Evolutionary conservation across 345 rosid species (phyloP).

Genomic region (Populus ilicifolia): DNA sequence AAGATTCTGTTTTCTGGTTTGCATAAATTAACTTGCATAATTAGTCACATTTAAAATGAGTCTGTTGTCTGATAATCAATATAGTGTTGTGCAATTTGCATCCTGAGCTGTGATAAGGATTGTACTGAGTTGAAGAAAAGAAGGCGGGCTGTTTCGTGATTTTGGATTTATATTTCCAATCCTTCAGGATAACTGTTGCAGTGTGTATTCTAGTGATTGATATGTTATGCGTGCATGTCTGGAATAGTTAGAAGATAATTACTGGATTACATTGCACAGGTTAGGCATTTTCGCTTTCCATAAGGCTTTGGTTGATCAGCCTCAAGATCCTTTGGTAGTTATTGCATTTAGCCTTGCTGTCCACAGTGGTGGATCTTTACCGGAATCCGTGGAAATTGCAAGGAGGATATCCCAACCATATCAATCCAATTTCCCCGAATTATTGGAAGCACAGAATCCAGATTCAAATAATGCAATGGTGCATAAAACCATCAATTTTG

Average conservation of each 20-base stretch:
- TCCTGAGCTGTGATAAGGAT: no score
- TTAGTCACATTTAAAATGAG: no score
- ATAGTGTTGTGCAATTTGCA: no score
- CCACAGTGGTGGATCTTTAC: slow-evolving; percentile 61
- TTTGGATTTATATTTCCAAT: no score
- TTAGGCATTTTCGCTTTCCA: slow-evolving; percentile 69
- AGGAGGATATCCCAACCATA: slow-evolving; percentile 42
- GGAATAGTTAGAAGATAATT: neutral
- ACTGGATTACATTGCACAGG: slow-evolving; percentile 33
- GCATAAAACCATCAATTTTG: slow-evolving; percentile 56
- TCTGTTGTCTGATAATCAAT: no score
- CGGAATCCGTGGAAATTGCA: slow-evolving; percentile 59
- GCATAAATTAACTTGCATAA: no score
- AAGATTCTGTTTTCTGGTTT: no score
- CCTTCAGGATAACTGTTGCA: no score
- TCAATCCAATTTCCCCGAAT: slow-evolving; percentile 43
- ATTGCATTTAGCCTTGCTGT: slow-evolving; percentile 72
- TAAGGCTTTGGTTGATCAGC: slow-evolving; percentile 54
- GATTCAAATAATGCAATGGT: slow-evolving; percentile 23
- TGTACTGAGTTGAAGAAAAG: no score
- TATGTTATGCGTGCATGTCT: neutral
- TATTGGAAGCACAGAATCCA: slow-evolving; percentile 22
- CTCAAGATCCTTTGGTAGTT: slow-evolving; percentile 60
- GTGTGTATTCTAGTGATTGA: neutral
- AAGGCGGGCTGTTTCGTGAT: no score